Base-by-base conservation (phyloP, 331 rosid species). In the Cucumis variabilis region DNA sequence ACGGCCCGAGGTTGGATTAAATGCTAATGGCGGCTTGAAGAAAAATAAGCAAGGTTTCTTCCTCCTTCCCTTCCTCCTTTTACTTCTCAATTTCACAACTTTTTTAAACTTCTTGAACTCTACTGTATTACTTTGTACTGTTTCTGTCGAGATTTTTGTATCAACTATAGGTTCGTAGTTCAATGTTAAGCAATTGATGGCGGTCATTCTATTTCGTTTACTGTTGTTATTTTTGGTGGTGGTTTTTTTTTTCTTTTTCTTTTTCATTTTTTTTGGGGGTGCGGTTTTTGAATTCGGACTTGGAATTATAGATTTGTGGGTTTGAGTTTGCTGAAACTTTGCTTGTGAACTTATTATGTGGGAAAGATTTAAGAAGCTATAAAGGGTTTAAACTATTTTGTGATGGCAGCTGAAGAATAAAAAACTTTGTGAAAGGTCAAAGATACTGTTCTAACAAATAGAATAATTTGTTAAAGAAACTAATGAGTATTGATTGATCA, bases 21-120 rank as follows among this genome's bases (percentile, higher is more conserved):
- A 89, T 53, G 28, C 88, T 9, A 96, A 96, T 89, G 98, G 98
- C 50, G 98, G 93, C 87, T 27, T 90, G 87, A 96, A 96, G 92
- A 96, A 91, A 91, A 89, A 90, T 75, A 96, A 92, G 93, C 96
- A 89, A 91, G 99, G 99, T 95, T 91, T 84, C 87, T 62, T 75
- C 82, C 84, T 76, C 82, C 10, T 24, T 33, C 11, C 17, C 84
- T 11, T 67, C 9, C 48, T 60, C 62, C 5, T 86, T 83, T 51
- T 1, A 72, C 15, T 80, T 83, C 48, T 41, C 84, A 74, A 33
- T 75, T 85, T 83, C 71, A 20, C 10, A 80, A n/a, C 9, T 44
- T 13, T 69, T 23, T 1, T 46, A 17, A 7, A 7, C 14, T 28
- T 53, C 4, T 50, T 71, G 48, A 4, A 58, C 46, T 82, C 72